Evolutionary conservation across 176 grass and related monocot species (phyloP).

Genomic region (Alopecurus myosuroides): DNA sequence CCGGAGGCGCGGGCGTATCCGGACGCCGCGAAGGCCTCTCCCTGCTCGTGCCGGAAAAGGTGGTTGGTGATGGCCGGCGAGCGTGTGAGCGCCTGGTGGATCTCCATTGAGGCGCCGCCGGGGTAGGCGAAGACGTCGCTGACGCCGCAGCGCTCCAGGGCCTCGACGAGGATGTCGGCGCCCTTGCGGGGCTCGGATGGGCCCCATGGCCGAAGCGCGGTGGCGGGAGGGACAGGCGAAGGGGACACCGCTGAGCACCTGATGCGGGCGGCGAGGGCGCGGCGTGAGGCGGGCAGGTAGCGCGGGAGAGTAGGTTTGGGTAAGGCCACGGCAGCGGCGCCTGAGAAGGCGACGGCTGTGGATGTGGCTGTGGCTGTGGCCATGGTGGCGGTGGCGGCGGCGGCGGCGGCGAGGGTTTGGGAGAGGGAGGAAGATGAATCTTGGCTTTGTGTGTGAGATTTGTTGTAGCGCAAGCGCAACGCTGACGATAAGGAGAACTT

Average conservation of each 20-base stretch:
- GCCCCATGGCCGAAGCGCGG: conserved; percentile 42
- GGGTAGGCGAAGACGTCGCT: conserved; percentile 90
- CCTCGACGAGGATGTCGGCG: conserved; percentile 92
- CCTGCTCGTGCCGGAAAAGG: conserved; percentile 95
- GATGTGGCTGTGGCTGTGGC: conserved; percentile 20
- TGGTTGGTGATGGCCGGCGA: conserved; percentile 84
- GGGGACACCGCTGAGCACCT: conserved; percentile 60
- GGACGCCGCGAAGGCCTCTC: conserved; percentile 80
- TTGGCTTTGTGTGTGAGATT: no score
- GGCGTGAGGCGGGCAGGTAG: neutral
- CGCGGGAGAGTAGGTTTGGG: neutral
- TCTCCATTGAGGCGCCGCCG: conserved; percentile 97
- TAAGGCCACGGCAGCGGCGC: neutral
- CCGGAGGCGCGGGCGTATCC: conserved; percentile 85
- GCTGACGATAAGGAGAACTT: no score
- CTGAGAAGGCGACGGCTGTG: neutral
- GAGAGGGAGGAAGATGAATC: neutral
- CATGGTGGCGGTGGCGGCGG: conserved; percentile 20
- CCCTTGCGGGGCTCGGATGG: conserved; percentile 78
- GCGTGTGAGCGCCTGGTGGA: conserved; percentile 97
- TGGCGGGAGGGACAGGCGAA: conserved; percentile 4
- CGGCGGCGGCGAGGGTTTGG: conserved; percentile 14
- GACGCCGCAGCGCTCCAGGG: conserved; percentile 82
- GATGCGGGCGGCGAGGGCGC: conserved; percentile 28
- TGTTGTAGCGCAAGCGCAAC: no score